Conservation (phyloP, 306 rosid genomes). For the Castanopsis chinensis region DNA sequence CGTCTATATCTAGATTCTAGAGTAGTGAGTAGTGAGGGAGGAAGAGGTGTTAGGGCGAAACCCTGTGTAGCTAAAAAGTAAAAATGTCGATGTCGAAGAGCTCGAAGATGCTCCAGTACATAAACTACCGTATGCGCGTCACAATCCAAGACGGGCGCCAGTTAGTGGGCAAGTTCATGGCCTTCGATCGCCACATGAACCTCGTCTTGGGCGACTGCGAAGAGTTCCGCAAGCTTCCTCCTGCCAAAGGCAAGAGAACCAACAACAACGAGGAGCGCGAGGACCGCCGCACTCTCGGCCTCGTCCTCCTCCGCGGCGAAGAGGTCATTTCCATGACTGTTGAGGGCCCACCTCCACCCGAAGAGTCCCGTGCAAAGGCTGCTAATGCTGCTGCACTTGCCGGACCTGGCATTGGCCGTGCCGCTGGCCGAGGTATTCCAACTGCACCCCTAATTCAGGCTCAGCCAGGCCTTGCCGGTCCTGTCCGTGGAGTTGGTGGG, state of each 20-base stretch:
- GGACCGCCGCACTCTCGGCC: conserved; percentile 95
- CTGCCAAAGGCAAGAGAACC: conserved; percentile 72
- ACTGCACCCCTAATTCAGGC: conserved; percentile 81
- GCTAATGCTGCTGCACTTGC: conserved; percentile 74
- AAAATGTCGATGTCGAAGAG: conserved; percentile 99
- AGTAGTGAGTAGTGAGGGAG: no score
- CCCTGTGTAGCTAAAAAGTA: conserved; percentile 15
- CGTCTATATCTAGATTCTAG: no score
- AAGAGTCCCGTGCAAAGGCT: conserved; percentile 89
- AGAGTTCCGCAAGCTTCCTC: conserved; percentile 96
- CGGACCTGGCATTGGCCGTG: conserved; percentile 88
- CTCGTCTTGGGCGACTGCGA: conserved; percentile 97
- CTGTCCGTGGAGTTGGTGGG: conserved; percentile 92
- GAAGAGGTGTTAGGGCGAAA: no score
- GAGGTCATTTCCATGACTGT: conserved; percentile 99
- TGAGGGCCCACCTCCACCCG: conserved; percentile 96
- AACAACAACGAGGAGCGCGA: conserved; percentile 63
- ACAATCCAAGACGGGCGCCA: conserved; percentile 98
- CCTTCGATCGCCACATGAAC: conserved; percentile 99
- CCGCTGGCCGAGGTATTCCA: conserved; percentile 83
- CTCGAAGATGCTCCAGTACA: conserved; percentile 97
- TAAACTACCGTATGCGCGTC: conserved; percentile 90
- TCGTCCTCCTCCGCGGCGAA: conserved; percentile 95
- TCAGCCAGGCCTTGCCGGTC: conserved; percentile 92
- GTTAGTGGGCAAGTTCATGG: conserved; percentile 96